These are phyloP conservation scores for Cavenderia fasciculata DNA, from an alignment of 78 protist species.

Conservation along the genomic window DNA sequence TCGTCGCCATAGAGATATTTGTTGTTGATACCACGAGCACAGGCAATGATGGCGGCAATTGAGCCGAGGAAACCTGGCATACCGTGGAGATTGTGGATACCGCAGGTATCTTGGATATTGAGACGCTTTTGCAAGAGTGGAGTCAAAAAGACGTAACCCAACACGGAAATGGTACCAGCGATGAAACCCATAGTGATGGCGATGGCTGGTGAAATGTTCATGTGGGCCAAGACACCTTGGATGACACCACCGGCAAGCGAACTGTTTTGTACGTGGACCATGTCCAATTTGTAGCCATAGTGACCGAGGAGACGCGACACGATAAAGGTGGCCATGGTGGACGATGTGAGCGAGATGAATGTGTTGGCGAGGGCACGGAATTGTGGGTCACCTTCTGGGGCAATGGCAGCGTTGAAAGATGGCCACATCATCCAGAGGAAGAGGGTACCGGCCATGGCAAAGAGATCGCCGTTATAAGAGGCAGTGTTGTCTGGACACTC, in stretches of 20 bases:
- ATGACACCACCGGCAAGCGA: constrained; percentile 97
- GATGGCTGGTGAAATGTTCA: constrained; percentile 66
- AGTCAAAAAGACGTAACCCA: constrained; percentile 87
- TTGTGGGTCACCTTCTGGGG: constrained; percentile 64
- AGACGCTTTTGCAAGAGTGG: constrained; percentile 58
- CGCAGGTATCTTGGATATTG: constrained; percentile 73
- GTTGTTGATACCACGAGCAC: constrained; percentile 18
- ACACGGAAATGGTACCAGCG: constrained; percentile 81
- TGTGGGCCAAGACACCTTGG: constrained; percentile 88
- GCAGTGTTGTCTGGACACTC: constrained; percentile 16
- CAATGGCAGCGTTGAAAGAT: constrained; percentile 93
- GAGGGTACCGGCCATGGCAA: constrained; percentile 91
- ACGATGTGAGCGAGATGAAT: constrained; percentile 41
- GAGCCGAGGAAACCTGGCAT: constrained; percentile 94
- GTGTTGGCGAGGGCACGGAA: constrained; percentile 76
- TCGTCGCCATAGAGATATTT: constrained; percentile 5
- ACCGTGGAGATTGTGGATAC: constrained; percentile 93
- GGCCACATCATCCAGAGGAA: constrained; percentile 95
- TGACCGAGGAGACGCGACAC: constrained; percentile 33
- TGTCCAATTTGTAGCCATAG: constrained; percentile 55
- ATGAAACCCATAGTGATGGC: constrained; percentile 87
- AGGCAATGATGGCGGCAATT: constrained; percentile 53
- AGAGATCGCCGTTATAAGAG: constrained; percentile 81
- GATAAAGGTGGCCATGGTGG: constrained; percentile 69
- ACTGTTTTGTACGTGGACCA: constrained; percentile 94